Evolutionary conservation across 192 early-diverging fungal genomes (phyloP).

Genomic region (Gaertneriomyces sp.): DNA sequence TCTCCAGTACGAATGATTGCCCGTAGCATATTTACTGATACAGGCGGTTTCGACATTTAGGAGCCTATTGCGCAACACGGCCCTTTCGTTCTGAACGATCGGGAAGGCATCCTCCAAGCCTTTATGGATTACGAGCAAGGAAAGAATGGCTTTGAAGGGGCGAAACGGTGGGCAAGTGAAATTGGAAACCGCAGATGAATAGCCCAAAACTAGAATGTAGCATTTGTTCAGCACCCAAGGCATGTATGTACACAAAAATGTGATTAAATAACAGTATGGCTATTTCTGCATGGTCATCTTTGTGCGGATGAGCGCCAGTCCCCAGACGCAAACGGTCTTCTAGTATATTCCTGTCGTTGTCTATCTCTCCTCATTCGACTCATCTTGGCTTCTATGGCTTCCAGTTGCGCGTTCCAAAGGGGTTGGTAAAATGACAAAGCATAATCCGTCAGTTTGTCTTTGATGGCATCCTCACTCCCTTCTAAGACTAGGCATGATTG

Average conservation of each 20-base stretch:
- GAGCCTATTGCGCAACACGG: constrained; percentile 56
- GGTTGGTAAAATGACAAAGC: constrained; percentile 20
- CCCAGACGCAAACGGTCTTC: no score
- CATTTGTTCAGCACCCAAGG: no score
- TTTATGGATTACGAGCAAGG: constrained; percentile 56
- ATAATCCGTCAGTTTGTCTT: constrained; percentile 1
- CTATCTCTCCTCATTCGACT: constrained; percentile 4
- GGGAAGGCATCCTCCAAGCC: constrained; percentile 51
- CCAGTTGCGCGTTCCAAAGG: constrained; percentile 13
- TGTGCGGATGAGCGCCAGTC: no score
- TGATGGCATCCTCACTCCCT: constrained; percentile 9
- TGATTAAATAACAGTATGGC: no score
- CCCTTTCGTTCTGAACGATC: constrained; percentile 67
- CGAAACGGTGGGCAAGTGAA: constrained; percentile 46
- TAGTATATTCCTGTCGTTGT: neutral
- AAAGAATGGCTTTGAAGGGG: constrained; percentile 70
- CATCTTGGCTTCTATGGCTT: constrained; percentile 15
- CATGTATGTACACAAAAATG: no score
- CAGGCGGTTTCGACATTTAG: no score
- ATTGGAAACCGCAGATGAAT: constrained; percentile 13
- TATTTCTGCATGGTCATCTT: no score
- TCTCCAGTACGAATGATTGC: neutral
- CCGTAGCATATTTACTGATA: no score
- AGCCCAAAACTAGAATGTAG: no score
- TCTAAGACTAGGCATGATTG: constrained; percentile 8